Evolutionary conservation across 257 asterid genomes (phyloP), one percentile per base, ranked within the genome.

Genomic region (Anisodus acutangulus): DNA sequence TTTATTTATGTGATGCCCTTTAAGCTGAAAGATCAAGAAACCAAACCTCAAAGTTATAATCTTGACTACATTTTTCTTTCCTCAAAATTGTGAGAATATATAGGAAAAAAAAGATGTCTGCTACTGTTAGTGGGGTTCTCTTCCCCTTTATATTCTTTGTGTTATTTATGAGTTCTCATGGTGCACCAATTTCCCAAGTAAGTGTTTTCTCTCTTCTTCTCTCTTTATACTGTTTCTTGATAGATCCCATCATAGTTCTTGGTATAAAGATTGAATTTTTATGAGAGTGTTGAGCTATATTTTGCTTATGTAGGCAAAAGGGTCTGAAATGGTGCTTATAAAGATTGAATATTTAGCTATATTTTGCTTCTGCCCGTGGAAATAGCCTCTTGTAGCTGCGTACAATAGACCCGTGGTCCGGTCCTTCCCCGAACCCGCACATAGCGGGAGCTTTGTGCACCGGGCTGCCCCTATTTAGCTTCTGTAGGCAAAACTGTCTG

Each of bases 71-170:
- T 12, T 68, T 70, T 17, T 9, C 1, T 71, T 51, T 6, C 12
- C 22, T 22, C 12, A 51, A 49, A 74, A 74, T 6, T 51, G 63
- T 76, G 81, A 76, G 62, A 76, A 3, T 51, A 22, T 51, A 74
- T 15, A n/a, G 13, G 47, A 3, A 1, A 49, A 71, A 8, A 22
- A 49, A 19, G 9, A 93, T 93, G 97, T 88, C 89, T 87, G 54
- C 85, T 79, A 80, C 68, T 64, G 39, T 74, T 82, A 57, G 89
- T 83, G 89, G 91, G 91, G 88, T 85, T 85, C 78, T 90, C 43
- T 86, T 88, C 87, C 62, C 84, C 72, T 9, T 90, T 72, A 4
- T 90, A 72, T 86, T 88, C 76, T 58, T 94, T 86, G 82, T 90
- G 82, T 63, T 91, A 66, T 82, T 91, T 78, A 58, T 85, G 69